Percentiles rank a stretch among this genome's conserved stretches.
Conservation (phyloP, 2,329 filamentous ascomycete genomes). For the Sporothrix brunneoviolacea region DNA sequence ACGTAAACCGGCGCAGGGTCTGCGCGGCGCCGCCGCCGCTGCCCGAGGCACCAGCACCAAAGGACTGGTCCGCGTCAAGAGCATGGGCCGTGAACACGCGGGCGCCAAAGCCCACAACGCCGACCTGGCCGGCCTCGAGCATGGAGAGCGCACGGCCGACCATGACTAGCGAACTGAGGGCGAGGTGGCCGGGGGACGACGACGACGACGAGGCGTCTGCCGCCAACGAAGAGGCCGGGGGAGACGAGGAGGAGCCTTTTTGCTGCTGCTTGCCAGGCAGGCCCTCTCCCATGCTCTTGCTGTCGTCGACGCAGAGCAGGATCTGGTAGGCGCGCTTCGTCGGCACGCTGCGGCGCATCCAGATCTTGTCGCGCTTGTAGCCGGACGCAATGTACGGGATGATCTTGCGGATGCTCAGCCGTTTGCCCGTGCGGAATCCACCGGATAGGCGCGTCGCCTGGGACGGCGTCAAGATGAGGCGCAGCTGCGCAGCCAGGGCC, state of each 20-base stretch:
- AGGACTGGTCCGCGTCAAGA: conserved; percentile 68
- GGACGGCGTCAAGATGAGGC: conserved; percentile 89
- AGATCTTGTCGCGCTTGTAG: conserved; percentile 99
- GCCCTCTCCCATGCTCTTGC: conserved; percentile 78
- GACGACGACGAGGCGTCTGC: neutral
- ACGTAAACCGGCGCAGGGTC: conserved; percentile 77
- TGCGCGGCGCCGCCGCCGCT: conserved; percentile 69
- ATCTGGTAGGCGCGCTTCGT: conserved; percentile 96
- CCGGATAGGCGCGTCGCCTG: conserved; percentile 94
- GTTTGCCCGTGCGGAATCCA: conserved; percentile 94
- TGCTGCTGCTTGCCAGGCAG: neutral
- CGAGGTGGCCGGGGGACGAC: conserved; percentile 54
- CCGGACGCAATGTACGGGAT: conserved; percentile 98
- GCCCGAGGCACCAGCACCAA: conserved; percentile 31
- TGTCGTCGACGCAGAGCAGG: conserved; percentile 94
- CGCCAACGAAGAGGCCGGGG: no score
- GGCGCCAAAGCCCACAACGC: conserved; percentile 81
- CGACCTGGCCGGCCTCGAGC: conserved; percentile 92
- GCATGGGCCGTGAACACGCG: conserved; percentile 79
- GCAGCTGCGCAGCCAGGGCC: conserved; percentile 86
- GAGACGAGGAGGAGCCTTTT: neutral
- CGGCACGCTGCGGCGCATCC: conserved; percentile 90
- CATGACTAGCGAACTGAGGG: conserved; percentile 90
- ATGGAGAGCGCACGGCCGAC: conserved; percentile 81
- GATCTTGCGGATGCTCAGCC: conserved; percentile 98